Base-by-base conservation (phyloP, 2,329 filamentous ascomycete genomes). In the Beauveria bassiana region DNA sequence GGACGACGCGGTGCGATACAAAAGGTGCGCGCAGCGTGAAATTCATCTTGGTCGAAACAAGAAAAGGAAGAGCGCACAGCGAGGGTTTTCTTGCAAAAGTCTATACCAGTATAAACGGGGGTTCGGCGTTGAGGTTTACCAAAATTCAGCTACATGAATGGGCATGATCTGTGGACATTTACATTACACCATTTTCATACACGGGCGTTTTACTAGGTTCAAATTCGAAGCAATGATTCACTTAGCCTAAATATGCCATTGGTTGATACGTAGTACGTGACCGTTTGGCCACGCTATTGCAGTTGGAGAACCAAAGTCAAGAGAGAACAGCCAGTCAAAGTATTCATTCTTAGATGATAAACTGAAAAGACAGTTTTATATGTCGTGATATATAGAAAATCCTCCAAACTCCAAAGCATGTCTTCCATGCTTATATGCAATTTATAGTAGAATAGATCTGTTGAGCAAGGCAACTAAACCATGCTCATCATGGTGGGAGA, bases 401-500 rank as follows among this genome's bases (percentile, higher is more conserved):
- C 3, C 18, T 20, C 45, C 34, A 62, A 62, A 62, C 53, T 49
- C 59, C 59, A 26, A 54, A 47, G 46, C 42, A 61, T 54, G 28
- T 54, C 26, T 52, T 9, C 42, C 28, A 61, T 54, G 59, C 50
- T 28, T 60, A 26, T 54, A 61, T 61, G 59, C 50, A 18, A 47
- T 45, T 47, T 40, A 47, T 54, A 40, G 50, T 47, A 47, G 50
- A 55, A 62, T 38, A 52, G 24, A 45, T 61, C 6, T 46, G n/a
- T 7, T 40, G 5, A 10, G 6, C 49, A 12, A 38, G 20, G 3
- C 18, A n/a, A 16, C n/a, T 54, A 55, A 3, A 20, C 49, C 51
- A 61, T 47, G 18, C 46, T 34, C 68, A 68, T 34, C 68, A 68
- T 20, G 70, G 34, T 76, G 5, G 81, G 81, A 59, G 80, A 83